Base-by-base conservation (phyloP, 805 yeast species). In the Kazachstania taianensis region DNA sequence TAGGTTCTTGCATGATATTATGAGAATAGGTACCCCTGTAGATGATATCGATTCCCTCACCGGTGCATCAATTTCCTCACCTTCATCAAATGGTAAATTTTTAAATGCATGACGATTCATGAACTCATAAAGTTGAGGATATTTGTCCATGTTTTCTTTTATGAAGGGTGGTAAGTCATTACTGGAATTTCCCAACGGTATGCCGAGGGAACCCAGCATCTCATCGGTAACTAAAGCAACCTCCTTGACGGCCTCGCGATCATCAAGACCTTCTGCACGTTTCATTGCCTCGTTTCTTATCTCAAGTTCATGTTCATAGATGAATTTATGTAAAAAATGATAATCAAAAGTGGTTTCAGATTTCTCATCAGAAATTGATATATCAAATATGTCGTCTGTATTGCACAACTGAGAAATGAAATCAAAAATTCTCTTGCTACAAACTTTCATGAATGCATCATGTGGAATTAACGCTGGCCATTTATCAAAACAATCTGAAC, bases 1-100 rank as follows among this genome's bases (percentile, higher is more conserved):
- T 28, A 72, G 57, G 7, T 66, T 52, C 7, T 46, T 47, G 41
- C 65, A 65, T 28, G 73, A 70, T 16, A 79, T 43, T 3, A 78
- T 73, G 20, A 81, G 59, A 12, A 77, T 65, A 1, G 87, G 92
- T 0, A 72, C 58, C 5, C 94, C 94, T 47, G 81, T 89, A 27
- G 69, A 63, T 26, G 78, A 72, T 16, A 78, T 72, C 1, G 80
- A 72, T 41, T 75, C 83, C 35, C 70, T 73, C 8, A 81, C 65
- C 24, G 75, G 61, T 0, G 66, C 61, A 10, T 57, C 44, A 10
- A n/a, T 10, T 1, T 12, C 18, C 1, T 22, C 29, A 12, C 68
- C 72, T 15, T 61, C 48, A 2, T 65, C 49, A n/a, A 52, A 42
- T 4, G 69, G 71, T 8, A 69, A 57, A 40, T 75, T 73, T 37